Conservation (phyloP, 352 stramenopile species). For the Phytophthora colocasiae region DNA sequence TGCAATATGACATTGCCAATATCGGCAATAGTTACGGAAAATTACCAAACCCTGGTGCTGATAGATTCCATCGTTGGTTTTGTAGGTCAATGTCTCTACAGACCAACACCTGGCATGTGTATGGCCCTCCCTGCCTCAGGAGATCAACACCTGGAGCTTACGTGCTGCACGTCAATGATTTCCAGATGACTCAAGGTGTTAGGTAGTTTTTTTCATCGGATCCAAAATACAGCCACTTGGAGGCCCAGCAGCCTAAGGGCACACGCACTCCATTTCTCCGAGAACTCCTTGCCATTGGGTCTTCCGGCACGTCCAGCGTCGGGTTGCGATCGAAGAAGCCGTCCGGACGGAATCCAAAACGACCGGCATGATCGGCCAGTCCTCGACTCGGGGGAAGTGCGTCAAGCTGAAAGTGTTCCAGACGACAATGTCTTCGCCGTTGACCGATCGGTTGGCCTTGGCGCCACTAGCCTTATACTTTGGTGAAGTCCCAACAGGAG, state of each 20-base stretch:
- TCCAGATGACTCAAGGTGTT: constrained; percentile 1
- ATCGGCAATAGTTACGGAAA: no score
- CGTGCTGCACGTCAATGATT: constrained; percentile 10
- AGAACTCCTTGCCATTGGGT: constrained; percentile 50
- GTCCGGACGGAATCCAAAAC: constrained; percentile 75
- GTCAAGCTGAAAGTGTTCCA: constrained; percentile 81
- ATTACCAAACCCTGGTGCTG: no score
- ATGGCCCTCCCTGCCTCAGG: constrained; percentile 6
- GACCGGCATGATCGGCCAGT: constrained; percentile 82
- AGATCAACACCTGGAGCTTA: constrained; percentile 5
- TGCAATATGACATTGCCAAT: no score
- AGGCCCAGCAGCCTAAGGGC: not conserved
- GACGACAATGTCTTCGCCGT: constrained; percentile 73
- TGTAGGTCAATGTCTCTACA: not conserved
- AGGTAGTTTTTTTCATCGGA: no score
- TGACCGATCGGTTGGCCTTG: constrained; percentile 54
- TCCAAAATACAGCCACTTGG: no score
- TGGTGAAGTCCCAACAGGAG: no score
- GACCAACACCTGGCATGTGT: constrained; percentile 1
- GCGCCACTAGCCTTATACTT: constrained; percentile 12
- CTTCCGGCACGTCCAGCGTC: constrained; percentile 58
- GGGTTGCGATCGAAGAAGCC: constrained; percentile 71
- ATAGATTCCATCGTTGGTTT: not conserved
- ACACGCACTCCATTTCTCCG: constrained; percentile 31
- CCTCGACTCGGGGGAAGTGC: constrained; percentile 74